Evolutionary conservation across 306 rosid genomes (phyloP), one percentile per base, ranked within the genome.

Genomic region (Trifolium subterraneum): DNA sequence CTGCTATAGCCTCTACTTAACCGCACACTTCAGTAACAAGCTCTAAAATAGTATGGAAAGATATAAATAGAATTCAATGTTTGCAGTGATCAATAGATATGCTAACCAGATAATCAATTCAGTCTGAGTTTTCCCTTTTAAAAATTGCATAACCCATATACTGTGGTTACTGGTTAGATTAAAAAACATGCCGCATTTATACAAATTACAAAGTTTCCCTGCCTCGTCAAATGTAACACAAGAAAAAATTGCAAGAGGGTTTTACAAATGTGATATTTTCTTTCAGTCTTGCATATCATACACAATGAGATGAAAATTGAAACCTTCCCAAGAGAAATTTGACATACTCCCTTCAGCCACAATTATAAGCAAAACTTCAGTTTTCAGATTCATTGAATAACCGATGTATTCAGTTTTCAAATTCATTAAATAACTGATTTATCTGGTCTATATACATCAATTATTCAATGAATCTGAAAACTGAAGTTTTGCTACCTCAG

Each of bases 251-350:
- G 56, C 13, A 38, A 56, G 15, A 51, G 6, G 41, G 23, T 5
- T 62, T 20, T 44, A 76, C 58, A 61, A 77, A 77, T 60, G 70
- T 27, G 63, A 16, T 15, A 8, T 31, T 42, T 71, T 4, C 13
- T 22, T 25, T 59, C 42, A 58, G 41, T 39, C 27, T 29, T 19
- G 22, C 77, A 72, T 36, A 35, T 12, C 59, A 22, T 33, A 63
- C 64, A 74, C 7, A 14, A 42, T 33, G 71, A 48, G 71, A 22
- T 33, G 62, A 73, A 65, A 52, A 42, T 20, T n/a, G 35, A 18
- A 33, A 68, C 16, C 10, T 25, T 22, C n/a, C 31, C 8, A 35
- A 29, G 31, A 10, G 10, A 58, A 23, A 23, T 27, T 70, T 31
- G 22, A 64, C 29, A 75, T 42, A 23, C 35, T 48, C 33, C 33